Evolutionary conservation across 352 stramenopile species (phyloP).

Genomic region (Phytophthora pinifolia): DNA sequence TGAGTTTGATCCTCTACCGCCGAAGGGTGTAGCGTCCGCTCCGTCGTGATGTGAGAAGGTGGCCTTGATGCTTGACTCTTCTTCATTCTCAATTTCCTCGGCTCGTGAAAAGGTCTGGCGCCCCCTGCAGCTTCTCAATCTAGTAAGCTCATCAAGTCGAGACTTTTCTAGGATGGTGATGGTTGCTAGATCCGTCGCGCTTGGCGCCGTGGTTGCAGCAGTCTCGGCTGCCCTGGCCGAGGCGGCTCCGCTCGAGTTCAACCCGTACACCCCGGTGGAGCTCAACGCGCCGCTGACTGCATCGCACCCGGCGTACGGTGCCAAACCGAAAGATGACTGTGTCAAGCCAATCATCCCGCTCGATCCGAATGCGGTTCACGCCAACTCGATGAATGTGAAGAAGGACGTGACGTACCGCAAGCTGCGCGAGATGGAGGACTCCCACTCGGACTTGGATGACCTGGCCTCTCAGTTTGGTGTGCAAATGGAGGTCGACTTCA

Average conservation of each 20-base stretch:
- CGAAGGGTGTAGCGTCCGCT: not conserved
- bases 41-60: not conserved
- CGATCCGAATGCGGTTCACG: constrained; percentile 10
- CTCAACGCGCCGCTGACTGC: constrained; percentile 18
- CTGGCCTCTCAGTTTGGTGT: constrained; percentile 27
- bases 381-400: constrained; percentile 2
- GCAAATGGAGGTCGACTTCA: constrained; percentile 25
- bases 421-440: constrained; percentile 19
- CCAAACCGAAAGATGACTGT: constrained; percentile 12
- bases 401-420: constrained; percentile 6
- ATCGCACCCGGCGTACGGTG: constrained; percentile 28
- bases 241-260: constrained; percentile 18
- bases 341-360: constrained; percentile 20
- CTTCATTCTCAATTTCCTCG: constrained; percentile 20
- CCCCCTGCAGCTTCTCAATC: constrained; percentile 1
- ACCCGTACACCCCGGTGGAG: constrained; percentile 21
- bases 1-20: constrained; percentile 2
- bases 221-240: constrained; percentile 4
- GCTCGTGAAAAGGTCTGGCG: constrained; percentile 13
- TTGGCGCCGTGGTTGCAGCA: constrained; percentile 1
- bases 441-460: constrained; percentile 28
- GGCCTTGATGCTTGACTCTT: not conserved
- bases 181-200: constrained; percentile 15
- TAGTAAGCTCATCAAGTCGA: constrained; percentile 2
- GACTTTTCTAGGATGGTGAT: constrained; percentile 12